A percentile compares a stretch with the other conserved stretches of the same genome.
Evolutionary conservation across 306 rosid species (phyloP).

Genomic region (Biancaea sappan): DNA sequence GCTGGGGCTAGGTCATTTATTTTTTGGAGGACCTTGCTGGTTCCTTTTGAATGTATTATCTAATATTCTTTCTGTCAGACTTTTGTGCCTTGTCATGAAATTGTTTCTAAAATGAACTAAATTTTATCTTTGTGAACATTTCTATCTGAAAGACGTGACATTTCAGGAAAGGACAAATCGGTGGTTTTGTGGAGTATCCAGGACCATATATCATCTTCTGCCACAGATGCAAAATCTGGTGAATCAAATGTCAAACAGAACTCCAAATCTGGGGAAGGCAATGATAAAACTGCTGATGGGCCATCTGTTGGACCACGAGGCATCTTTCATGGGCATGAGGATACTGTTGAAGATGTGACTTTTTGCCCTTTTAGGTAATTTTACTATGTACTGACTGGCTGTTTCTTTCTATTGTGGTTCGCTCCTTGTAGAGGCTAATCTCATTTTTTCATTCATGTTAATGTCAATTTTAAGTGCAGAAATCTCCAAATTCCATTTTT

Average conservation of each 20-base stretch:
- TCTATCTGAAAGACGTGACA: constrained; percentile 15
- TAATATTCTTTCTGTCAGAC: neutral
- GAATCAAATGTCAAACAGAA: constrained; percentile 72
- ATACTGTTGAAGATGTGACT: constrained; percentile 98
- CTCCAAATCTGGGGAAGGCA: constrained; percentile 76
- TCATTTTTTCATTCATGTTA: constrained; percentile 20
- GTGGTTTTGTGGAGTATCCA: constrained; percentile 99
- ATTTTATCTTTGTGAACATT: neutral
- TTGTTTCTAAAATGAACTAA: neutral
- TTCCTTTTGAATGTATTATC: neutral
- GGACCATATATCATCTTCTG: constrained; percentile 83
- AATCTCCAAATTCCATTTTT: neutral
- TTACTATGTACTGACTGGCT: constrained; percentile 3
- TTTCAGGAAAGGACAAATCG: constrained; percentile 89
- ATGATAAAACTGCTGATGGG: constrained; percentile 71
- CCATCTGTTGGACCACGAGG: constrained; percentile 97
- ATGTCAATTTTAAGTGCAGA: constrained; percentile 8
- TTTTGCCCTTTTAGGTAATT: constrained; percentile 95
- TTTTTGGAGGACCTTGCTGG: too few species aligned
- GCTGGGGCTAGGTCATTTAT: too few species aligned
- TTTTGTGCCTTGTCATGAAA: neutral
- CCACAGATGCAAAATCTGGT: constrained; percentile 68
- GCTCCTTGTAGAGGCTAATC: neutral
- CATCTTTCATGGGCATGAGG: constrained; percentile 85
- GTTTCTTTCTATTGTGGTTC: neutral